A percentile compares a stretch with the other conserved stretches of the same genome.
Conservation (phyloP, 805 yeast genomes). For the Candida insectorum region DNA sequence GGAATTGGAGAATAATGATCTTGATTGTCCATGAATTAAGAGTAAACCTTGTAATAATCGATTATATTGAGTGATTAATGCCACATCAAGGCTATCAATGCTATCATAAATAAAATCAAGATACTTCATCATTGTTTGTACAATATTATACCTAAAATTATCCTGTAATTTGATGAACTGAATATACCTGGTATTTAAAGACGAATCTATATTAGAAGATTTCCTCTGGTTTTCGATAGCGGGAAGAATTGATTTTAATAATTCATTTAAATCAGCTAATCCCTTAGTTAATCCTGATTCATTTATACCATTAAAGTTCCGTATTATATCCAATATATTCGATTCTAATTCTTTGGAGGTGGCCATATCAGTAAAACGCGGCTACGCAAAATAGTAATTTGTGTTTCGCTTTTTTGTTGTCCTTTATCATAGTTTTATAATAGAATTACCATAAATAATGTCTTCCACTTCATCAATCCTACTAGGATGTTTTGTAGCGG, state of each 20-base stretch:
- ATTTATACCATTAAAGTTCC: not conserved
- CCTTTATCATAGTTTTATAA: too few species aligned
- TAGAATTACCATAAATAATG: too few species aligned
- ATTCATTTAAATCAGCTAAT: constrained; percentile 13
- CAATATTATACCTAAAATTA: constrained; percentile 49
- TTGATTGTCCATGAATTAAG: constrained; percentile 54
- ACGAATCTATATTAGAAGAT: not conserved
- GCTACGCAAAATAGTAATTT: too few species aligned
- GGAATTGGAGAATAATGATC: constrained; percentile 44
- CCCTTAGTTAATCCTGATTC: constrained; percentile 10
- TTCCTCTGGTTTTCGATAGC: constrained; percentile 9
- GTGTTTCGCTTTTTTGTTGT: too few species aligned
- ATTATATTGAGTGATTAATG: constrained; percentile 18
- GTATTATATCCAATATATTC: not conserved
- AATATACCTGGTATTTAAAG: not conserved
- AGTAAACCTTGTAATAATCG: constrained; percentile 56
- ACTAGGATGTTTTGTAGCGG: constrained; percentile 67
- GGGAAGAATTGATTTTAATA: constrained; percentile 14
- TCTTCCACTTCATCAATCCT: constrained; percentile 31
- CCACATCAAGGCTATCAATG: constrained; percentile 4
- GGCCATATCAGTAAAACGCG: too few species aligned
- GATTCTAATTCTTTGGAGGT: not conserved
- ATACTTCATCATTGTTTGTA: constrained; percentile 14
- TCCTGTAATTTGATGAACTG: constrained; percentile 47
- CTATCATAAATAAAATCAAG: constrained; percentile 10